A percentile compares a stretch with the other conserved stretches of the same genome.
These are phyloP conservation scores for Termitomyces sp. DNA, from an alignment of 768 basidiomycete species.

Conservation along the genomic window DNA sequence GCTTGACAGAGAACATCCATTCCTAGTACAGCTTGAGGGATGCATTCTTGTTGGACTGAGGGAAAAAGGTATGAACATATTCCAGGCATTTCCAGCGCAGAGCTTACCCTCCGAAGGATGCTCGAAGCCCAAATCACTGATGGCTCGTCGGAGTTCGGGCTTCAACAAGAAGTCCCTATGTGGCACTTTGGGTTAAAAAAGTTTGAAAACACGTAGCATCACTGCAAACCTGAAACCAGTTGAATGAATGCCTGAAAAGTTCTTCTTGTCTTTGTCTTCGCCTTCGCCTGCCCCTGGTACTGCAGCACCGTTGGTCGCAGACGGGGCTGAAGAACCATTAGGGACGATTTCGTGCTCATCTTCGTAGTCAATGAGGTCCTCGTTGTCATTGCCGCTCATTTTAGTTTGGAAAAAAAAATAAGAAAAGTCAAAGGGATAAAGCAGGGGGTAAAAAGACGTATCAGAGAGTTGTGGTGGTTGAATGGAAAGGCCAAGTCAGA, in stretches of 20 bases:
- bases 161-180: slow-evolving; percentile 94
- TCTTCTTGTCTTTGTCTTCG: slow-evolving; percentile 89
- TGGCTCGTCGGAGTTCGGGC: slow-evolving; percentile 93
- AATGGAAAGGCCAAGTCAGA: slow-evolving; percentile 17
- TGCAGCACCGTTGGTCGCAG: slow-evolving; percentile 45
- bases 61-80: background rate
- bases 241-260: slow-evolving; percentile 99
- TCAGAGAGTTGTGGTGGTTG: slow-evolving; percentile 21
- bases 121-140: slow-evolving; percentile 99
- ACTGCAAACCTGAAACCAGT: slow-evolving; percentile 88
- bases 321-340: slow-evolving; percentile 42
- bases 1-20: slow-evolving; percentile 99
- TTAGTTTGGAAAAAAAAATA: slow-evolving; percentile 22
- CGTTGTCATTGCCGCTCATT: slow-evolving; percentile 84
- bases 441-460: background rate
- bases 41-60: slow-evolving; percentile 98
- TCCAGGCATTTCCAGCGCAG: background rate
- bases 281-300: slow-evolving; percentile 42
- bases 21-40: slow-evolving; percentile 97
- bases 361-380: slow-evolving; percentile 93
- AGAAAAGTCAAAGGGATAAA: slow-evolving; percentile 3
- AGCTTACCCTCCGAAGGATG: slow-evolving; percentile 95
- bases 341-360: slow-evolving; percentile 80
- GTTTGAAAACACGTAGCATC: background rate
- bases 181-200: slow-evolving; percentile 12